Conservation (phyloP, 192 early-diverging fungal genomes). For the Cladochytrium replicatum region DNA sequence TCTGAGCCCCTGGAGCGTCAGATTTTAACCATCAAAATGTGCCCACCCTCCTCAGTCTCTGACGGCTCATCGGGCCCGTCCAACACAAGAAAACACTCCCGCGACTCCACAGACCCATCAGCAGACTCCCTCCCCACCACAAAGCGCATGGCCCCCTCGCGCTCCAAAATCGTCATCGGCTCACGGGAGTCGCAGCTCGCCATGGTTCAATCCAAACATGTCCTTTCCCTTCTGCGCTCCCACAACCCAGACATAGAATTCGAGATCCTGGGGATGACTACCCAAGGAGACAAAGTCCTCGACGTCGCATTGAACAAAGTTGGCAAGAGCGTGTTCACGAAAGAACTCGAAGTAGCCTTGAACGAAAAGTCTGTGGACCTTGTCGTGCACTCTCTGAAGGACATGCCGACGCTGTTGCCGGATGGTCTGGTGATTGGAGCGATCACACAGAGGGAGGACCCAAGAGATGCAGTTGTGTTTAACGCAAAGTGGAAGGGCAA, state of each 20-base stretch:
- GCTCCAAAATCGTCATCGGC: conserved; percentile 49
- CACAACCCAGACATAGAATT: conserved; percentile 22
- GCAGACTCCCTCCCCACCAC: too few relatives aligned
- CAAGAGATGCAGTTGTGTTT: conserved; percentile 79
- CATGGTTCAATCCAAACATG: conserved; percentile 73
- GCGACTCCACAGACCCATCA: too few relatives aligned
- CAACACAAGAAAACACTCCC: too few relatives aligned
- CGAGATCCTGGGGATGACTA: conserved; percentile 38
- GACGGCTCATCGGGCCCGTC: too few relatives aligned
- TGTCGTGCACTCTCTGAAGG: conserved; percentile 92
- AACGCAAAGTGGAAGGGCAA: conserved; percentile 12
- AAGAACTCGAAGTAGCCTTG: conserved; percentile 79
- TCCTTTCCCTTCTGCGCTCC: conserved; percentile 41
- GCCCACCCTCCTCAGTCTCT: too few relatives aligned
- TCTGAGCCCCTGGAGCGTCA: too few relatives aligned
- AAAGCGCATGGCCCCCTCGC: too few relatives aligned
- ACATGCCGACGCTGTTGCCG: conserved; percentile 80
- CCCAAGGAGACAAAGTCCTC: conserved; percentile 65
- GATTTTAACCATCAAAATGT: too few relatives aligned
- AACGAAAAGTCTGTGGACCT: conserved; percentile 57
- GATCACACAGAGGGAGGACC: conserved; percentile 78
- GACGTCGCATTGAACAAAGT: conserved; percentile 79
- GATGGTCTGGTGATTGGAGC: conserved; percentile 73
- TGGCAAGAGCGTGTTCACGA: conserved; percentile 85
- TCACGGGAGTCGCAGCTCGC: conserved; percentile 83